These are phyloP conservation scores for Amanita inopinata DNA, from an alignment of 768 basidiomycete genomes.

Conservation along the genomic window DNA sequence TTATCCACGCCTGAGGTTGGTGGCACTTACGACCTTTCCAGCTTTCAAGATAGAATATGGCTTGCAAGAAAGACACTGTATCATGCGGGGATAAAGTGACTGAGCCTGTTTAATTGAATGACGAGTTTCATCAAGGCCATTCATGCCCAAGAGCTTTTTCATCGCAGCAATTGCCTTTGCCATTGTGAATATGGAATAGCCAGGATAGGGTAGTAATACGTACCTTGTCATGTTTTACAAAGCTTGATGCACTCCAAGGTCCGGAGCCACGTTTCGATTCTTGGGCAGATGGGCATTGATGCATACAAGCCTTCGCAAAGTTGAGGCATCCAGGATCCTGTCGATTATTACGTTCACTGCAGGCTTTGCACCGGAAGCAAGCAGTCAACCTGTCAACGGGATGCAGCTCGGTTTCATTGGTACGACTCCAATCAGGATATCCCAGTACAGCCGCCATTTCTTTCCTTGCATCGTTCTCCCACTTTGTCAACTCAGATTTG, in stretches of 20 bases:
- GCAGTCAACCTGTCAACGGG: not conserved
- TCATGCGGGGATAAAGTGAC: not conserved
- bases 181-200: not conserved
- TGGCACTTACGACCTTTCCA: not conserved
- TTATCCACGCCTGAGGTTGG: not conserved
- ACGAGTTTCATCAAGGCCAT: not conserved
- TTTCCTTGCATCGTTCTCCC: constrained; percentile 4
- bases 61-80: constrained; percentile 2
- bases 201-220: not conserved
- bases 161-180: not conserved
- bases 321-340: not conserved
- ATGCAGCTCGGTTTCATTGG: not conserved
- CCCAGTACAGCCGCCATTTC: constrained; percentile 2
- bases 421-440: not conserved
- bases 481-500: not conserved
- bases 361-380: constrained; percentile 4
- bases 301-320: constrained; percentile 1
- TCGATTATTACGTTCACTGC: not conserved
- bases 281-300: constrained; percentile 1
- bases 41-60: not conserved
- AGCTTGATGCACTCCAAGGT: constrained; percentile 3
- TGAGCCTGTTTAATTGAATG: no score
- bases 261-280: not conserved
- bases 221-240: constrained; percentile 8
- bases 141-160: not conserved